Evolutionary conservation across 306 rosid species (phyloP), one percentile per base, ranked within the genome.

Genomic region (Dryas drummondii): DNA sequence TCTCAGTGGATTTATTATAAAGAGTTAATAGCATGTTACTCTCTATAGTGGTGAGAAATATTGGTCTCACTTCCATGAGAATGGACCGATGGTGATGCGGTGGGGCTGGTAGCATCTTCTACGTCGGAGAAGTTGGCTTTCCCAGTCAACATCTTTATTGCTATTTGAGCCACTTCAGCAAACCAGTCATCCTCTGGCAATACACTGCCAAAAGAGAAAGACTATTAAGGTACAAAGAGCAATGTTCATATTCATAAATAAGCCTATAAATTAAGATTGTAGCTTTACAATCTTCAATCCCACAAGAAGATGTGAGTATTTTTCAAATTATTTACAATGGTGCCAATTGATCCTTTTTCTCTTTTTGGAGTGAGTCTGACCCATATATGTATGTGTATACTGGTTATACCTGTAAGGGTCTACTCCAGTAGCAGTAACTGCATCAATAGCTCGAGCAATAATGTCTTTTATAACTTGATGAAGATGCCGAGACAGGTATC

Each of bases 181-280:
- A 94, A 94, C 97, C 97, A 94, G 49, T 90, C 99, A 70, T 91
- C 97, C 76, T 92, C 96, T 27, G 97, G 99, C 83, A 88, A 82
- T 10, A 78, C 76, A 75, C 98, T 94, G 90, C 32, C 71, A 41
- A 44, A 72, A 78, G 49, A 81, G 67, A 79, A 57, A 65, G 45
- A 47, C 51, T 66, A 22, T 17, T 70, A 14, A 51, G n/a, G 17
- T 51, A 51, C 1, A 51, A 5, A 51, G n/a, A 51, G 17, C 55
- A 51, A 51, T 51, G 17, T 16, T 13, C 6, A 14, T 51, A 51
- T 51, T 51, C 55, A 4, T 27, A 27, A 27, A 27, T 27, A 27
- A 27, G 37, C 37, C 37, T 27, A 1, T 27, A 27, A 27, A 27
- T 27, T 27, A 27, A 27, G 37, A 2, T 1, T 27, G 37, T 27